Evolutionary conservation across 2,329 filamentous ascomycete genomes (phyloP), one percentile per base, ranked within the genome.

Genomic region (Emericellopsis atlantica): DNA sequence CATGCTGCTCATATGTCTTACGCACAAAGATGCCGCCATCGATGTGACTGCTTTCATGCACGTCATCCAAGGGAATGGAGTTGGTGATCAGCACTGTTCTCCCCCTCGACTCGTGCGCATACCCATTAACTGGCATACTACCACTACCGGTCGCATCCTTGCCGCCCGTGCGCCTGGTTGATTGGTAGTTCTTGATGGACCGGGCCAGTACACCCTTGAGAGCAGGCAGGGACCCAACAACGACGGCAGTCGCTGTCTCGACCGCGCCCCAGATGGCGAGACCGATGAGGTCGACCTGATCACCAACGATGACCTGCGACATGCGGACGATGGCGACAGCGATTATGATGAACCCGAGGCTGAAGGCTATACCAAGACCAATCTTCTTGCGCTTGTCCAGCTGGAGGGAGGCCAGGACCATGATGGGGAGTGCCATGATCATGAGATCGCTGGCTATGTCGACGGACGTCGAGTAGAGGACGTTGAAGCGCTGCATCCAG

Each of bases 261-360:
- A 54, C 46, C 21, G 34, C 40, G 9, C 53, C 53, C 52, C 52
- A 57, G 22, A 49, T 54, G 38, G 56, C 46, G 10, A 54, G 38
- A 3, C 47, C 46, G 5, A 49, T 44, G 29, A 49, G 36, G 41
- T 52, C 49, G 26, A 51, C 37, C 9, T 32, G 15, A 9, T 43
- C 39, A 2, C 40, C 41, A 11, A 48, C 41, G 12, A 52, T 40
- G 32, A 48, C 43, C 39, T 50, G 48, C n/a, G 44, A 48, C 43
- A 51, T 47, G 14, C 50, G 50, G 31, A 51, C 40, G 31, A 50
- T 40, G 21, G 49, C 43, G 22, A 48, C 46, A 40, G 39, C 36
- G 29, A 51, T 48, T 38, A 49, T 51, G 38, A 52, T 42, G 36
- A 49, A 32, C 12, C 47, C 46, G 21, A 52, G 44, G 40, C 44